A percentile compares a stretch with the other conserved stretches of the same genome.
Evolutionary conservation across 306 rosid genomes (phyloP).

Genomic region (Leucaena leucocephala): DNA sequence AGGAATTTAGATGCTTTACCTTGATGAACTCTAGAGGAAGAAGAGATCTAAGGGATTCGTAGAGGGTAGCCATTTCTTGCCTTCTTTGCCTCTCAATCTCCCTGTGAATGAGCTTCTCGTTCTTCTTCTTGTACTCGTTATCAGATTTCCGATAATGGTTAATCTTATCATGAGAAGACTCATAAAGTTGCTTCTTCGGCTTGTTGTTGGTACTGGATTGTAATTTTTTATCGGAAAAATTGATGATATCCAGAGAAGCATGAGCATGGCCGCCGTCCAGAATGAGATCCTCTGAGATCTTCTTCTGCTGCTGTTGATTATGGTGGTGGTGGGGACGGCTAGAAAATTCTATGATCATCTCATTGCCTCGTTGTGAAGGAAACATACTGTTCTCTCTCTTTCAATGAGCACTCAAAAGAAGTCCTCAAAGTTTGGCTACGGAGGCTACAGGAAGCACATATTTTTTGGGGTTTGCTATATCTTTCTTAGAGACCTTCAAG

Average conservation of each 20-base stretch:
- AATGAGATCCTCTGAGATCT: constrained; percentile 54
- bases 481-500: constrained; percentile 39
- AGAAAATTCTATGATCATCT: constrained; percentile 66
- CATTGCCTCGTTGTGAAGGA: constrained; percentile 71
- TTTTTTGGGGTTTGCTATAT: constrained; percentile 35
- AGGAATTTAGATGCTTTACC: constrained; percentile 26
- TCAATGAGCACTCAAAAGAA: no score
- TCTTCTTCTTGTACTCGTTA: constrained; percentile 37
- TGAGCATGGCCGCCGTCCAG: constrained; percentile 36
- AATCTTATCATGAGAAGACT: neutral
- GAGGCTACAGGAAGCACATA: constrained; percentile 34
- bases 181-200: constrained; percentile 28
- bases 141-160: constrained; percentile 21
- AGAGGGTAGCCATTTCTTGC: constrained; percentile 69
- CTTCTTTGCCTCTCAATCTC: constrained; percentile 73
- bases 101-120: constrained; percentile 48
- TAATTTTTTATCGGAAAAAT: constrained; percentile 11
- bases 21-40: constrained; percentile 59
- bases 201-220: constrained; percentile 1
- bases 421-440: constrained; percentile 14
- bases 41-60: constrained; percentile 63
- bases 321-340: constrained; percentile 52
- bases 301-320: constrained; percentile 8
- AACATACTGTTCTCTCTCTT: constrained; percentile 41
- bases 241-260: constrained; percentile 42